Conservation (phyloP, 208 protist genomes). For the Hexamita inflata region DNA sequence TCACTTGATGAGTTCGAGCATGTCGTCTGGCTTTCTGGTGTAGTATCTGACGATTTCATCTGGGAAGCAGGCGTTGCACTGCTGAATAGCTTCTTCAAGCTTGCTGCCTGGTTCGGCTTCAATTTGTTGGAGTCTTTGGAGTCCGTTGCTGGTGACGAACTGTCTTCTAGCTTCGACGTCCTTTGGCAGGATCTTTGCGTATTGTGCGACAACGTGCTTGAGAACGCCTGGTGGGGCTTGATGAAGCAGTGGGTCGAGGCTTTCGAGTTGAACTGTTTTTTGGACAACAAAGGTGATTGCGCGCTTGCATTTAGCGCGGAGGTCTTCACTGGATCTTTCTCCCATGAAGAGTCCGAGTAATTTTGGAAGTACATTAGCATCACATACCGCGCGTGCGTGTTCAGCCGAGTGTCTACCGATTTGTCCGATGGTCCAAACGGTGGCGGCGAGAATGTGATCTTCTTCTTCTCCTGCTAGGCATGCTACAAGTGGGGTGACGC, state of each 20-base stretch:
- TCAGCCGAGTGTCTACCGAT: slow-evolving; percentile 82
- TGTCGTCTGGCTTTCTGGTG: slow-evolving; percentile 77
- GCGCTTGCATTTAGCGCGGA: slow-evolving; percentile 76
- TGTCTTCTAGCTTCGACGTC: slow-evolving; percentile 78
- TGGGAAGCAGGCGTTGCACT: slow-evolving; percentile 88
- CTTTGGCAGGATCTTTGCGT: slow-evolving; percentile 86
- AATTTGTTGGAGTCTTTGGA: slow-evolving; percentile 79
- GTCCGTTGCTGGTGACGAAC: slow-evolving; percentile 73
- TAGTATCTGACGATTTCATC: slow-evolving; percentile 92
- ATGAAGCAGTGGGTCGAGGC: slow-evolving; percentile 79
- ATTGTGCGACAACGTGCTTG: slow-evolving; percentile 86
- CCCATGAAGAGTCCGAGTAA: slow-evolving; percentile 69
- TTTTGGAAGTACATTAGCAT: slow-evolving; percentile 74
- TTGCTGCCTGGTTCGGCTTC: slow-evolving; percentile 74
- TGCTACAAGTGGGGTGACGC: slow-evolving; percentile 66
- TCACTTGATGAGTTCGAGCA: slow-evolving; percentile 32
- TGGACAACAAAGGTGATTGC: slow-evolving; percentile 81
- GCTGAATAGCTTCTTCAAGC: slow-evolving; percentile 75
- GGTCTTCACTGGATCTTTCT: slow-evolving; percentile 70
- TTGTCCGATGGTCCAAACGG: slow-evolving; percentile 75
- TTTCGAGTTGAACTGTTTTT: slow-evolving; percentile 75
- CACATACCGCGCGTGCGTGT: slow-evolving; percentile 81
- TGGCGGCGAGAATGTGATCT: slow-evolving; percentile 77
- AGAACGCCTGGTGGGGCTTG: slow-evolving; percentile 68
- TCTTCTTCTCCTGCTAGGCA: slow-evolving; percentile 70